These are phyloP conservation scores for Lactarius akahatsu DNA, from an alignment of 768 basidiomycete species.

Conservation along the genomic window DNA sequence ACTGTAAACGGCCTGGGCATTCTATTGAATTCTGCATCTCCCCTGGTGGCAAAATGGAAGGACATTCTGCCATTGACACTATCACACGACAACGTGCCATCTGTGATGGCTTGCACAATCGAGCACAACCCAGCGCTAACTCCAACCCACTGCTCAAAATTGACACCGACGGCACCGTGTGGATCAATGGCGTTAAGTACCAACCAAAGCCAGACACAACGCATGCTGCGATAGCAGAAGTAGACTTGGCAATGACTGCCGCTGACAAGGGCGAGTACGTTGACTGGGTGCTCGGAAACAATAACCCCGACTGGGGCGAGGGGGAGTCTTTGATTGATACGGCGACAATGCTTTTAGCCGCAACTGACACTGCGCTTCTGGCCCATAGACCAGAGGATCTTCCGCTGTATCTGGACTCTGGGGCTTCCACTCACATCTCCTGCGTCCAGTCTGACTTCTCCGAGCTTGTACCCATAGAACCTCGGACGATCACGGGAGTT, in stretches of 20 bases:
- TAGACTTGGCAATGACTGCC: neutral
- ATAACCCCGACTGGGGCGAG: neutral
- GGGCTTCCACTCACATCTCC: constrained; percentile 34
- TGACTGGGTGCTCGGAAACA: neutral
- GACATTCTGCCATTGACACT: no score
- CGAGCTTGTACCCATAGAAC: constrained; percentile 30
- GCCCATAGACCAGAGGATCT: neutral
- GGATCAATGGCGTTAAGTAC: neutral
- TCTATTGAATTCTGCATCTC: no score
- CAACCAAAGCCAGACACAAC: no score
- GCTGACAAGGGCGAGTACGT: neutral
- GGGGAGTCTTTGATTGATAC: neutral
- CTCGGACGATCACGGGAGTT: constrained; percentile 34
- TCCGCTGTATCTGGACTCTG: constrained; percentile 34
- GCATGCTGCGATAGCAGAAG: no score
- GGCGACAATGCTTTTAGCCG: neutral
- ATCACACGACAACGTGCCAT: no score
- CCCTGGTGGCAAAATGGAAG: no score
- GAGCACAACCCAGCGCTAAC: no score
- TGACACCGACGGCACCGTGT: neutral
- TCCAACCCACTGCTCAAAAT: neutral
- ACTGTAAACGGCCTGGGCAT: no score
- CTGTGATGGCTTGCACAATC: no score
- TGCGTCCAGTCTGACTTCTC: constrained; percentile 33
- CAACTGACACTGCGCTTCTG: constrained; percentile 6